Base-by-base conservation (phyloP, 192 early-diverging fungal genomes). In the Coemansia sp. region DNA sequence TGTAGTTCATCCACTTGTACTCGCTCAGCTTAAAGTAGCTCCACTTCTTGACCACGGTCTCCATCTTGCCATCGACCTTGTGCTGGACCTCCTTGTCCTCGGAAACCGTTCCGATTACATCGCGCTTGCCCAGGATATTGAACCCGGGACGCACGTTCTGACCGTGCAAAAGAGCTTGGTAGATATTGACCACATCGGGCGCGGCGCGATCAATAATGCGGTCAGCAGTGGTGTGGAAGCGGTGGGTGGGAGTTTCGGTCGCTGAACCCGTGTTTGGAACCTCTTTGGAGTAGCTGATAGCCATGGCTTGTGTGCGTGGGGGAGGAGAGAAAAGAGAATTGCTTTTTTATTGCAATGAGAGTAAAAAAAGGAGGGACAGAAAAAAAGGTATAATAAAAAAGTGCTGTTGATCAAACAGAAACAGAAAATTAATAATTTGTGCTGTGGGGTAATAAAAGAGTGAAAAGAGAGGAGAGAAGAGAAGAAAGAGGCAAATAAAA, bases 1-100 rank as follows among this genome's bases (percentile, higher is more conserved):
- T 48, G 60, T 91, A 94, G 48, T 85, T 92, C 65, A 92, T 71
- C 86, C 90, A 98, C 63, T 84, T 59, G 83, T 89, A 97, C 16
- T 65, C 76, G 14, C 87, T 85, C 58, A 95, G 80, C 71, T 89
- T 83, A 68, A 90, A 90, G 67, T 84, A 93, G 62, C 84, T 90
- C 92, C 91, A 93, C 28, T 55, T 88, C 84, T 25, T 69, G 72
- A 64, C 84, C 82, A 89, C 86, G 42, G 76, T 86, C 61, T 71
- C 70, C 36, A 69, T 60, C 48, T 74, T 71, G 55, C 78, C 78
- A 57, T 81, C 25, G 30, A 73, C 69, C 53, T 75, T 75, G 63
- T 67, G 69, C 66, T 72, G 61, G 22, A 75, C 71, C 14, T 57
- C 54, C 61, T 72, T 71, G 18, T 81, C 69, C 58, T 81, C 78